Evolutionary conservation across 257 asterid species (phyloP).

Genomic region (Galeopsis tetrahit): DNA sequence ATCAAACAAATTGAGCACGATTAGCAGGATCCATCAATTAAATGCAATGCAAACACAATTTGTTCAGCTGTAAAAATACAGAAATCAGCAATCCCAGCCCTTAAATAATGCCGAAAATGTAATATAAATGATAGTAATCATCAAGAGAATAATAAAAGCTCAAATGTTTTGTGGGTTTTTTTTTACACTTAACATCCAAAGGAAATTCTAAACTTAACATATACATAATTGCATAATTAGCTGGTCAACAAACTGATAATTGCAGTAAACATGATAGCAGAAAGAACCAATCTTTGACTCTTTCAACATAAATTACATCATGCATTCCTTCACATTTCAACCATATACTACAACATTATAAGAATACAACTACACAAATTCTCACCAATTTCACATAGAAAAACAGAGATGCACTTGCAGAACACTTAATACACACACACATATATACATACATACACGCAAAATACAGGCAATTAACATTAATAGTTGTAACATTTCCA

Average conservation of each 20-base stretch:
- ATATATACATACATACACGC: neutral
- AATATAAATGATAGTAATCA: constrained; percentile 16
- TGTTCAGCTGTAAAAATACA: too few relatives aligned
- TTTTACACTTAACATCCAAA: neutral
- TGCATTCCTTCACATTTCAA: constrained; percentile 5
- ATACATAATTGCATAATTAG: neutral
- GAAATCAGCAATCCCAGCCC: too few relatives aligned
- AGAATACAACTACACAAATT: constrained; percentile 6
- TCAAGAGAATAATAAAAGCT: neutral
- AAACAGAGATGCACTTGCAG: constrained; percentile 16
- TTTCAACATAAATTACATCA: constrained; percentile 20
- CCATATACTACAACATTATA: neutral
- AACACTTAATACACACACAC: neutral
- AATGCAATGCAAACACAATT: constrained; percentile 9
- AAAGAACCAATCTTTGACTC: constrained; percentile 7
- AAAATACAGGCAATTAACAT: neutral
- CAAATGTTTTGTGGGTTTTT: neutral
- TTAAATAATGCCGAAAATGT: constrained; percentile 8
- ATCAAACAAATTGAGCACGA: constrained; percentile 31
- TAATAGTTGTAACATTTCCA: neutral
- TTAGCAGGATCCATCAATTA: constrained; percentile 30
- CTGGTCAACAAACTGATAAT: too few relatives aligned
- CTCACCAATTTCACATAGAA: neutral
- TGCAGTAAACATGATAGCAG: neutral
- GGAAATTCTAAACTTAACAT: neutral